A percentile compares a stretch with the other conserved stretches of the same genome.
Evolutionary conservation across 495 filamentous ascomycete species (phyloP).

Genomic region (Aspergillus sclerotioniger): DNA sequence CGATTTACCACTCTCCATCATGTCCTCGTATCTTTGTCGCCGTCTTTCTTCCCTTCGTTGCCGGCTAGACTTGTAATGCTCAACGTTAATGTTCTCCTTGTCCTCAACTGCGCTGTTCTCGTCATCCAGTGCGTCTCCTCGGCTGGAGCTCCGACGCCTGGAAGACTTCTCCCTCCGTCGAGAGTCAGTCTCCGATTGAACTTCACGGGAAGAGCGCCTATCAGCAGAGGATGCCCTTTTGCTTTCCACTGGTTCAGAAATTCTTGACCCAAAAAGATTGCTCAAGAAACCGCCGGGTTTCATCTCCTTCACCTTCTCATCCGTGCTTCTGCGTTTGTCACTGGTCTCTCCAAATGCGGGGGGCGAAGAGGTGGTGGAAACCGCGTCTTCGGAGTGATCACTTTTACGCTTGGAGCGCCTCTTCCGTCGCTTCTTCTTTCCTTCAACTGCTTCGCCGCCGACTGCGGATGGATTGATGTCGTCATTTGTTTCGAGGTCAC

Average conservation of each 20-base stretch:
- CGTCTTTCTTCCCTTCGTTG: slow-evolving; percentile 41
- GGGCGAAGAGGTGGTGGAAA: slow-evolving; percentile 37
- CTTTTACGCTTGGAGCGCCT: slow-evolving; percentile 34
- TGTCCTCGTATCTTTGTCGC: slow-evolving; percentile 39
- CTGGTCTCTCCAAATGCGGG: slow-evolving; percentile 28
- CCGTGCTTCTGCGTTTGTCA: slow-evolving; percentile 29
- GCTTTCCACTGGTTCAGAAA: slow-evolving; percentile 32
- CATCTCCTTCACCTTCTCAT: slow-evolving; percentile 33
- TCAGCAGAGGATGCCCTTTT: slow-evolving; percentile 36
- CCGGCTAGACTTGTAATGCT: slow-evolving; percentile 37
- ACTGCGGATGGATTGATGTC: slow-evolving; percentile 7
- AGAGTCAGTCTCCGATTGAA: slow-evolving; percentile 36
- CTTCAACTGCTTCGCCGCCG: slow-evolving; percentile 19
- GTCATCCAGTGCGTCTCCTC: slow-evolving; percentile 27
- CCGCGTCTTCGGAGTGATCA: slow-evolving; percentile 33
- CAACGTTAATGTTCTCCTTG: slow-evolving; percentile 32
- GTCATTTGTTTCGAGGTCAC: slow-evolving; percentile 25
- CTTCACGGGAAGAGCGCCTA: slow-evolving; percentile 35
- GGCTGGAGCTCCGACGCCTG: slow-evolving; percentile 34
- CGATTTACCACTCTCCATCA: slow-evolving; percentile 32
- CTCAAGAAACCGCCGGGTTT: slow-evolving; percentile 36
- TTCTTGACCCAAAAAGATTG: slow-evolving; percentile 39
- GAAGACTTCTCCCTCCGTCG: slow-evolving; percentile 44
- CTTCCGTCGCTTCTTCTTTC: slow-evolving; percentile 28
- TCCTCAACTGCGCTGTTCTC: slow-evolving; percentile 22